phyloP scores from a whole-genome alignment of 148 eudicot species.

The Rhododendron henanense region DNA sequence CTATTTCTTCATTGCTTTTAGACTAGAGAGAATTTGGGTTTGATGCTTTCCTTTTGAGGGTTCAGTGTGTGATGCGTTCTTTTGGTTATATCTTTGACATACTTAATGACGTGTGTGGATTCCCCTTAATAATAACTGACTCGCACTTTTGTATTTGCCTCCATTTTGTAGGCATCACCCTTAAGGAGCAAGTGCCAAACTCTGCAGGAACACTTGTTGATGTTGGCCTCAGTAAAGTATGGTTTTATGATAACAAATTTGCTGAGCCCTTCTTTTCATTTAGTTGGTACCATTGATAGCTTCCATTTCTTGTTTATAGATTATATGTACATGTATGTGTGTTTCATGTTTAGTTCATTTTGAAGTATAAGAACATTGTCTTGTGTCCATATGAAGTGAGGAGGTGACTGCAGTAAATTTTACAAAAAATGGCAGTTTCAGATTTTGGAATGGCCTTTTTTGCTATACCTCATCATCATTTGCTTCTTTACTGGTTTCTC shows the following conservation, averaged over 20 bases:
- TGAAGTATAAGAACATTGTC: neutral
- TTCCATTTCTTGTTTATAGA: neutral
- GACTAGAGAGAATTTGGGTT: neutral
- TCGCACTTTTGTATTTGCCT: constrained; percentile 5
- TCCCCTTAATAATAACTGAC: neutral
- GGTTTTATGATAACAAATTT: neutral
- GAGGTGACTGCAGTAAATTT: neutral
- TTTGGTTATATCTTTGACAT: constrained; percentile 5
- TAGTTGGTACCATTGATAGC: neutral
- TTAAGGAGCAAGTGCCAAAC: constrained; percentile 46
- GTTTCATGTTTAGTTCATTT: neutral
- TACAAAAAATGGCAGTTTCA: neutral
- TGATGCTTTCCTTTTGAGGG: neutral
- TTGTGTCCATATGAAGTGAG: neutral
- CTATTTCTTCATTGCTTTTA: neutral
- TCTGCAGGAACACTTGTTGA: constrained; percentile 69
- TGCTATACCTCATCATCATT: neutral
- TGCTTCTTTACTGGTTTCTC: neutral
- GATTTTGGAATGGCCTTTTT: neutral
- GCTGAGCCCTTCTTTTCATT: neutral
- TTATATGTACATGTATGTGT: neutral
- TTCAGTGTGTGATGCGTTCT: neutral
- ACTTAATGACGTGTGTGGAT: constrained; percentile 1
- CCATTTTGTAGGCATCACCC: constrained; percentile 64
- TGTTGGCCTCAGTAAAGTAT: constrained; percentile 90